Base-by-base conservation (phyloP, 805 yeast species). In the Myxozyma monticola region DNA sequence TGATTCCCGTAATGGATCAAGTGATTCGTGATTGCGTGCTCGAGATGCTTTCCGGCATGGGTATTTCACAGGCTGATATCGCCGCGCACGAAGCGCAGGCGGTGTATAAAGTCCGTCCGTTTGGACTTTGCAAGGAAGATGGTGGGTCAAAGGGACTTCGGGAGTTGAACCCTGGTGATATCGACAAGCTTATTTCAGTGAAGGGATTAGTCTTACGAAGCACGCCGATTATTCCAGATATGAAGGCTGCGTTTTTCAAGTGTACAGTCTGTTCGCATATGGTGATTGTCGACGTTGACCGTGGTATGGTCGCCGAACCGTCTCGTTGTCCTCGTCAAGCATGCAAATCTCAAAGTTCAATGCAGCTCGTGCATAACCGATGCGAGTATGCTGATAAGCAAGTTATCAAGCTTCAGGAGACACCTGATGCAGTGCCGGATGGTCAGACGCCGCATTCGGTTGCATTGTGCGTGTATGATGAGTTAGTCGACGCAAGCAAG, bases 381-480 rank as follows among this genome's bases (percentile, higher is more conserved):
- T 86, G 96, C 31, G 78, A 88, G 0, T 93, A 91, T 69, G 93
- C 95, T 22, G 97, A 93, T 69, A 93, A 91, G 65, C 99, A 93
- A 70, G 91, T 93, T 25, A 81, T 93, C 60, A 87, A 88, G 63
- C 72, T 93, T 36, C 99, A 93, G 70, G 99, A 93, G 69, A 89
- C 96, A 0, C 96, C 96, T 0, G 99, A 93, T 68, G 76, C 81
- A 55, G 96, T 91, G 14, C 99, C 99, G 3, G 98, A 87, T 70
- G 99, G 99, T 15, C 99, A 93, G 70, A 93, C 99, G 2, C 99
- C 99, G 1, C 99, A 93, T 68, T 84, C 96, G 12, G 87, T 93
- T 41, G 88, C 96, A 5, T 72, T 93, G 25, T 88, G 96, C 72
- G 95, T 88, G 1, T 93, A 91, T 65, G 99, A 93, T 68, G 98